A percentile compares a stretch with the other conserved stretches of the same genome.
phyloP scores from a whole-genome alignment of 164 flowering plant species.

The Berberis vulgaris region DNA sequence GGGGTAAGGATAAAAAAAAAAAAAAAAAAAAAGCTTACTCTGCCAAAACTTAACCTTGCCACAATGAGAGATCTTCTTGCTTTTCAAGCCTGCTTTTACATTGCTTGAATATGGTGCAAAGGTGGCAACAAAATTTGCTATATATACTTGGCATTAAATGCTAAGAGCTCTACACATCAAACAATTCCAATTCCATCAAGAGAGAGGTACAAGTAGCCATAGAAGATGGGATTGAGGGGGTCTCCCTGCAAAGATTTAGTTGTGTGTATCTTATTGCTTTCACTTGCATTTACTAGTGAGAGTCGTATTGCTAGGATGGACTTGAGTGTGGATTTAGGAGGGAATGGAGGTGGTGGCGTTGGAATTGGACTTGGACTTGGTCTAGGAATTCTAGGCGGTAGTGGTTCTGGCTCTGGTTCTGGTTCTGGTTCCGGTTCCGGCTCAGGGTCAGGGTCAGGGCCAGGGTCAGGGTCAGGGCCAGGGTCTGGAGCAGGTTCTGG shows the following conservation, averaged over 20 bases:
- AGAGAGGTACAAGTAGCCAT: neutral
- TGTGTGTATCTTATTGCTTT: conserved; percentile 4
- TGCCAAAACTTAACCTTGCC: neutral
- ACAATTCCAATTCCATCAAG: neutral
- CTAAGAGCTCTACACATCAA: neutral
- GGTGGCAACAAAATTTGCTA: neutral
- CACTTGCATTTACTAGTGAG: conserved; percentile 16
- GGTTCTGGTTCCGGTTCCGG: conserved; percentile 9
- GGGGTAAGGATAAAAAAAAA: too few species aligned
- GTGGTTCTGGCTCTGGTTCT: conserved; percentile 10
- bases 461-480: conserved; percentile 11
- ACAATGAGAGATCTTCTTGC: neutral
- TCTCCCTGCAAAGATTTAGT: neutral
- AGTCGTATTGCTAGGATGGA: conserved; percentile 31
- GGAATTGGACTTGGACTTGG: conserved; percentile 16
- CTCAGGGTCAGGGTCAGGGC: conserved; percentile 8
- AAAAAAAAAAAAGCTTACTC: neutral
- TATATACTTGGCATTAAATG: neutral
- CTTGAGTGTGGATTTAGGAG: conserved; percentile 28
- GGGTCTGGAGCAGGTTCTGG: conserved; percentile 18
- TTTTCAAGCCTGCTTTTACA: neutral
- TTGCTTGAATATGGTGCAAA: neutral
- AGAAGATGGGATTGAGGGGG: too few species aligned
- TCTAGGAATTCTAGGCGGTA: conserved; percentile 14
- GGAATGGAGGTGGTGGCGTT: conserved; percentile 19